A percentile compares a stretch with the other conserved stretches of the same genome.
Evolutionary conservation across 495 filamentous ascomycete species (phyloP).

Genomic region (Thozetella sp.): DNA sequence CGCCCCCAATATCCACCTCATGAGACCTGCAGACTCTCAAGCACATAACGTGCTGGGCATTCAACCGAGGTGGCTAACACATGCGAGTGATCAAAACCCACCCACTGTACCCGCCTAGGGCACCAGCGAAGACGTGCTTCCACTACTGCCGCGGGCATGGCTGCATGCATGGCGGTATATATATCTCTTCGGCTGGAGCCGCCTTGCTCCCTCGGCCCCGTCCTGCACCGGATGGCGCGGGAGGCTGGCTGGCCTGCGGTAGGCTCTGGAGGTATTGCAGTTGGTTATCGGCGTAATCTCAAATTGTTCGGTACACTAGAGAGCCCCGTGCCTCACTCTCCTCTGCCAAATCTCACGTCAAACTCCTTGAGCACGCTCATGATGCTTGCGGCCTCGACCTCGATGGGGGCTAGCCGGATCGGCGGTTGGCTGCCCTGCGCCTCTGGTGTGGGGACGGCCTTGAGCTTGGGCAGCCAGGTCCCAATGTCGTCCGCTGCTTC

Average conservation of each 20-base stretch:
- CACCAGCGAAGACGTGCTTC: constrained; percentile 6
- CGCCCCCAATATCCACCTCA: too few relatives aligned
- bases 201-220: background rate
- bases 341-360: constrained; percentile 72
- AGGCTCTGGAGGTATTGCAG: too few relatives aligned
- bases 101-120: too few relatives aligned
- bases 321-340: too few relatives aligned
- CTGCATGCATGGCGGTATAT: constrained; percentile 31
- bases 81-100: background rate
- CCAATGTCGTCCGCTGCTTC: constrained; percentile 74
- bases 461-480: constrained; percentile 74
- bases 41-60: too few relatives aligned
- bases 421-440: constrained; percentile 16
- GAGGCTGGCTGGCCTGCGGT: background rate
- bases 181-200: background rate
- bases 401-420: constrained; percentile 60
- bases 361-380: constrained; percentile 85
- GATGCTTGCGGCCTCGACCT: constrained; percentile 85
- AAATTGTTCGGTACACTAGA: too few relatives aligned
- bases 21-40: too few relatives aligned
- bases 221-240: background rate
- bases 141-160: constrained; percentile 12
- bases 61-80: background rate
- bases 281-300: too few relatives aligned
- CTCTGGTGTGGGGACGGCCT: constrained; percentile 49